Conservation (phyloP, 2,329 filamentous ascomycete genomes). For the Thielaviopsis musarum region DNA sequence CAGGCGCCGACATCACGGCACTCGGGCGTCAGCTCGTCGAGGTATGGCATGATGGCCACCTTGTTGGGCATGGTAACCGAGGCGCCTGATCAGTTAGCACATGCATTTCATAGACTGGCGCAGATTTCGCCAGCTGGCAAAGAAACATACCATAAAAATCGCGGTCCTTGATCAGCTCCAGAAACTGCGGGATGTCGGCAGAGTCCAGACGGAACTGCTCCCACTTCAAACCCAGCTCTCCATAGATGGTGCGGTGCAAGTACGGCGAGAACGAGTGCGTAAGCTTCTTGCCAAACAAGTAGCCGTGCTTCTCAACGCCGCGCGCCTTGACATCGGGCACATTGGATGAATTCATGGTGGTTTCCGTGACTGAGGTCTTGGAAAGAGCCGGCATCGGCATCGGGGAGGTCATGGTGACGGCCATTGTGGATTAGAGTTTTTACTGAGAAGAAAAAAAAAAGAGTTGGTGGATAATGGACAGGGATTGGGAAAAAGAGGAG, state of each 20-base stretch:
- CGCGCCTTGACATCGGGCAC: slow-evolving; percentile 1
- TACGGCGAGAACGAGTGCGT: slow-evolving; percentile 37
- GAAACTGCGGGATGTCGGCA: slow-evolving; percentile 29
- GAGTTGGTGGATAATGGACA: background rate
- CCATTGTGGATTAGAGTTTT: background rate
- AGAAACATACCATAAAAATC: slow-evolving; percentile 39
- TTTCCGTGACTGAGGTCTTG: slow-evolving; percentile 20
- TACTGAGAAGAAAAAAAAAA: background rate
- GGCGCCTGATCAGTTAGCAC: slow-evolving; percentile 29
- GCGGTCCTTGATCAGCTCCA: slow-evolving; percentile 35
- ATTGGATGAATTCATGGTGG: background rate
- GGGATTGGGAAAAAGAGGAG: background rate
- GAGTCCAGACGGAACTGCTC: slow-evolving; percentile 36
- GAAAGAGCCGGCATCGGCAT: slow-evolving; percentile 6
- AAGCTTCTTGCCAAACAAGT: slow-evolving; percentile 41
- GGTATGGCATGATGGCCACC: slow-evolving; percentile 53
- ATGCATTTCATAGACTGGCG: background rate
- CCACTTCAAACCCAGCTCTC: slow-evolving; percentile 32
- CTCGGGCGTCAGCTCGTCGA: slow-evolving; percentile 59
- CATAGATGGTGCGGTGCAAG: slow-evolving; percentile 37
- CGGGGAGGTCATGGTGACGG: background rate
- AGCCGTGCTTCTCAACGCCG: slow-evolving; percentile 23
- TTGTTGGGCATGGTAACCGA: slow-evolving; percentile 78
- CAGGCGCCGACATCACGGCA: slow-evolving; percentile 58
- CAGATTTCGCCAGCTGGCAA: background rate